phyloP scores from a whole-genome alignment of 2,329 filamentous ascomycete genomes.

The Elsinoe ampelina region DNA sequence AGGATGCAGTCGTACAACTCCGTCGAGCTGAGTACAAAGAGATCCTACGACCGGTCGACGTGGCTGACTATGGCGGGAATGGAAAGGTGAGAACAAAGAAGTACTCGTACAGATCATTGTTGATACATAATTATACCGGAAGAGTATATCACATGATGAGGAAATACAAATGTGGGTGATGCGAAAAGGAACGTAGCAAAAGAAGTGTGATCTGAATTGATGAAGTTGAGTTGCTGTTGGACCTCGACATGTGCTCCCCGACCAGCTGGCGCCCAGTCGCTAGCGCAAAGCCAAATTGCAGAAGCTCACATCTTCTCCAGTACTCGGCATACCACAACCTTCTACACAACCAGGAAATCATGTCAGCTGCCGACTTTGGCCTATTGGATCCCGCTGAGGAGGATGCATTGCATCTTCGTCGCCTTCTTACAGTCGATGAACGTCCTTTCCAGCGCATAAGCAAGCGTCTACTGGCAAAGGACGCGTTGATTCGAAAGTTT shows the following conservation, averaged over 20 bases:
- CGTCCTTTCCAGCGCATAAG: slow-evolving; percentile 85
- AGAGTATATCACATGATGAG: background rate
- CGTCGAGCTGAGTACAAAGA: background rate
- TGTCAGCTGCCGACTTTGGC: background rate
- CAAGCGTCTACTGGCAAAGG: slow-evolving; percentile 64
- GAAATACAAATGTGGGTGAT: background rate
- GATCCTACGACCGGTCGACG: background rate
- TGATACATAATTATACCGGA: background rate
- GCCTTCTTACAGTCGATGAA: slow-evolving; percentile 83
- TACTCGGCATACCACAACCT: background rate
- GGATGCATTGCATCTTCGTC: slow-evolving; percentile 78
- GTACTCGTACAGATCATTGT: background rate
- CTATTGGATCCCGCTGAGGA: slow-evolving; percentile 15
- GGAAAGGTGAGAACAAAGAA: background rate
- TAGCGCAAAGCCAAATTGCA: background rate
- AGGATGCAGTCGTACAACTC: background rate
- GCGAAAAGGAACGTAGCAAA: background rate
- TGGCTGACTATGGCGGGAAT: background rate
- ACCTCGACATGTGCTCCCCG: slow-evolving; percentile 6
- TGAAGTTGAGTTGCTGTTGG: background rate
- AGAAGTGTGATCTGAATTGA: background rate
- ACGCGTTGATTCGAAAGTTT: slow-evolving; percentile 51
- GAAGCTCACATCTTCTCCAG: background rate
- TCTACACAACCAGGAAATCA: background rate
- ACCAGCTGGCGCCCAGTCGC: background rate